These are phyloP conservation scores for Tetragonia tetragonoides DNA, from an alignment of 148 eudicot species.

Conservation along the genomic window DNA sequence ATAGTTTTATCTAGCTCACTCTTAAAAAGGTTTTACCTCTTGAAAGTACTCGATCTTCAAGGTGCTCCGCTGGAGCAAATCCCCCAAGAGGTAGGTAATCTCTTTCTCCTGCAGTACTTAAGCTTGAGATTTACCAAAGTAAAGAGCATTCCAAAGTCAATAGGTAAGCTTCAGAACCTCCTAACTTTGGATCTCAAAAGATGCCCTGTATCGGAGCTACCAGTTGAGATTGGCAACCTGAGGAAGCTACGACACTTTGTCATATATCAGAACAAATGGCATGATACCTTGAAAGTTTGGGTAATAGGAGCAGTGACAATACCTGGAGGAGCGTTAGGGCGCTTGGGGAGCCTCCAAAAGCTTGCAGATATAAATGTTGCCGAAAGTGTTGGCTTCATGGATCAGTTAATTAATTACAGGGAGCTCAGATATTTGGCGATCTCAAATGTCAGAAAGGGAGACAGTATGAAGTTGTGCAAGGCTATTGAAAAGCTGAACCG, in stretches of 20 bases:
- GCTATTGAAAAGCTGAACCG: slow-evolving; percentile 22
- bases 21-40: not conserved
- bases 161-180: slow-evolving; percentile 28
- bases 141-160: slow-evolving; percentile 27
- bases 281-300: not conserved
- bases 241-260: slow-evolving; percentile 20
- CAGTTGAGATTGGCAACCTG: slow-evolving; percentile 1
- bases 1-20: not conserved
- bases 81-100: slow-evolving; percentile 17
- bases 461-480: slow-evolving; percentile 23
- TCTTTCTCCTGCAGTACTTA: slow-evolving; percentile 31
- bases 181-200: slow-evolving; percentile 39
- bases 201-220: slow-evolving; percentile 9
- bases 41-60: slow-evolving; percentile 33
- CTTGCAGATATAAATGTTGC: slow-evolving; percentile 21
- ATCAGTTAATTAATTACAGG: slow-evolving; percentile 19
- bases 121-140: slow-evolving; percentile 31
- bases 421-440: slow-evolving; percentile 28
- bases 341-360: slow-evolving; percentile 20
- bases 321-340: not conserved
- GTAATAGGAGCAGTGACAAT: slow-evolving; percentile 5
- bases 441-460: slow-evolving; percentile 7
- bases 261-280: not conserved
- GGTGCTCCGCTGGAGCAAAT: slow-evolving; percentile 20
- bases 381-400: slow-evolving; percentile 2